Evolutionary conservation across 2,329 filamentous ascomycete species (phyloP), one percentile per base, ranked within the genome.

Genomic region (Arthrobotrys sphaeroides): DNA sequence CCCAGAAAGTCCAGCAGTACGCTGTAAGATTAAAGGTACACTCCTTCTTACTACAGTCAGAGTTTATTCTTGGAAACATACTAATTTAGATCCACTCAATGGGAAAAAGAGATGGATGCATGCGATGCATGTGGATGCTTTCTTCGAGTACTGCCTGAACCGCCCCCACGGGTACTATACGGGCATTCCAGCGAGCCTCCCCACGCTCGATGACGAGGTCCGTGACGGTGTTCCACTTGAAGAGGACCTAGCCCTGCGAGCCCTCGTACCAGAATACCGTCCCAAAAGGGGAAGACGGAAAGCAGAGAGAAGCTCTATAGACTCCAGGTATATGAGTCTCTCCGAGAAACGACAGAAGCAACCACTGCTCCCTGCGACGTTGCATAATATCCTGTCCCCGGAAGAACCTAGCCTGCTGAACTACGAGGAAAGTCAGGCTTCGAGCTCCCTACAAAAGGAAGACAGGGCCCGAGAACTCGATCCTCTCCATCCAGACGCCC

Each of bases 1-100:
- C 91, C 1, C 94, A 97, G 81, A 97, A 97, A 82, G 91, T 97
- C 70, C 93, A 96, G 82, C 94, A 97, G 82, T 97, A 97, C 84
- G 93, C 92, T 45, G 94, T 97, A 51, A 88, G 94, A 72, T 84
- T 97, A 69, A 97, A 97, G 88, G 92, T 94, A 83, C 80, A 16
- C 18, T 73, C 28, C 42, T 49, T 42, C 20, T 36, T 24, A 13
- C n/a, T 40, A 26, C 33, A 13, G 45, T 26, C 13, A 10, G 51
- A 24, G 51, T 22, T 47, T 60, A 26, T 60, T 42, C 55, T 31
- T 60, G 22, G 36, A 36, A 51, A 47, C 36, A 60, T 66, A 33
- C 53, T 69, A 61, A 69, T 43, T 10, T 36, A n/a, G 26, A 45
- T 31, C 22, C 68, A 65, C 68, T 47, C 64, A n/a, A n/a, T 38